phyloP scores from a whole-genome alignment of 2,329 filamentous ascomycete genomes.

The Trichophyton schoenleinii region DNA sequence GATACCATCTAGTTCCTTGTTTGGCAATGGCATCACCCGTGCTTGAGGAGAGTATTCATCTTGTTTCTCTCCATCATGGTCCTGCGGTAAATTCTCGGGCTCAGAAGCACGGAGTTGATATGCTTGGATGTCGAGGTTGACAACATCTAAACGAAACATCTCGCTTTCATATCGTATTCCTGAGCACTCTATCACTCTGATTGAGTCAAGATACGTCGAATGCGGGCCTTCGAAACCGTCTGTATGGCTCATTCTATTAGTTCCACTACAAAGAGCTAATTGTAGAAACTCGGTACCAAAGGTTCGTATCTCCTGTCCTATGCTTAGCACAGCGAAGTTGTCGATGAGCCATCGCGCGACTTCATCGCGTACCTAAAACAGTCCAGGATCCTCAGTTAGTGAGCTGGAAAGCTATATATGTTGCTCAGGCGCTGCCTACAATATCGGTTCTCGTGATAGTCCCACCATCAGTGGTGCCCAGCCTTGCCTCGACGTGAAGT shows the following conservation, averaged over 20 bases:
- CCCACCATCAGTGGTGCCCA: slow-evolving; percentile 19
- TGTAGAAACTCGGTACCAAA: slow-evolving; percentile 16
- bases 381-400: neutral
- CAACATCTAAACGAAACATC: slow-evolving; percentile 21
- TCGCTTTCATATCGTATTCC: slow-evolving; percentile 17
- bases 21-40: slow-evolving; percentile 27
- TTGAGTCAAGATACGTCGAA: slow-evolving; percentile 21
- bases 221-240: slow-evolving; percentile 18
- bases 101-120: slow-evolving; percentile 24
- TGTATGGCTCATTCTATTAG: slow-evolving; percentile 8
- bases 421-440: slow-evolving; percentile 13
- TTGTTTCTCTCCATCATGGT: slow-evolving; percentile 10
- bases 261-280: neutral
- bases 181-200: slow-evolving; percentile 30
- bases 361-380: slow-evolving; percentile 24
- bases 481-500: slow-evolving; percentile 29
- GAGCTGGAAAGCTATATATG: neutral
- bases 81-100: slow-evolving; percentile 11
- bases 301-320: slow-evolving; percentile 23
- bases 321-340: slow-evolving; percentile 22
- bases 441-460: slow-evolving; percentile 23
- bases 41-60: slow-evolving; percentile 21
- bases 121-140: slow-evolving; percentile 32
- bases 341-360: slow-evolving; percentile 27
- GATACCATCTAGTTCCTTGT: slow-evolving; percentile 27